A percentile compares a stretch with the other conserved stretches of the same genome.
Conservation (phyloP, 148 eudicot genomes). For the Mesembryanthemum crystallinum region DNA sequence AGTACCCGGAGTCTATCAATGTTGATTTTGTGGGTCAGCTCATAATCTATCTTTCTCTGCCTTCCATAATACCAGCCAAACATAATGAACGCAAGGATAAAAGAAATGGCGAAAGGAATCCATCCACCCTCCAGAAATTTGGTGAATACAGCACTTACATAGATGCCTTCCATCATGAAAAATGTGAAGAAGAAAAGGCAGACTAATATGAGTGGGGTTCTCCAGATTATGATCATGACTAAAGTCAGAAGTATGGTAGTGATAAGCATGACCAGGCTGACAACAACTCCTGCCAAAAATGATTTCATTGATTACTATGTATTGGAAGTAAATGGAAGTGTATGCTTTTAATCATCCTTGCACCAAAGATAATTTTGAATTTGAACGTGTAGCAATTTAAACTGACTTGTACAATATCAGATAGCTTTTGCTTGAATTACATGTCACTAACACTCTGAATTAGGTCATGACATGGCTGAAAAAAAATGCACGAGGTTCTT, state of each 20-base stretch:
- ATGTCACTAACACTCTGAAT: too few species aligned
- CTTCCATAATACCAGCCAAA: slow-evolving; percentile 67
- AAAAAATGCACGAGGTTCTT: not conserved
- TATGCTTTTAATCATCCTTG: not conserved
- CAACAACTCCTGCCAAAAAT: slow-evolving; percentile 61
- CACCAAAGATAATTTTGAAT: too few species aligned
- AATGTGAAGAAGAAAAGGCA: slow-evolving; percentile 46
- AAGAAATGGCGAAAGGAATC: slow-evolving; percentile 71
- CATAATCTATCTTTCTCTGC: slow-evolving; percentile 49
- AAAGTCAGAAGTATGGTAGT: slow-evolving; percentile 57
- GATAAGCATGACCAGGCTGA: slow-evolving; percentile 67
- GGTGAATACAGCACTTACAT: slow-evolving; percentile 55
- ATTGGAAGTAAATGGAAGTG: not conserved
- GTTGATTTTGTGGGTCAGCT: slow-evolving; percentile 51
- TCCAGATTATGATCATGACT: slow-evolving; percentile 71
- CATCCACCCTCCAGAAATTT: slow-evolving; percentile 71
- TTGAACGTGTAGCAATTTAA: too few species aligned
- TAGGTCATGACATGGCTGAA: not conserved
- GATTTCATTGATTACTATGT: not conserved
- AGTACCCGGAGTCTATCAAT: slow-evolving; percentile 38
- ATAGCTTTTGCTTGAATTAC: too few species aligned
- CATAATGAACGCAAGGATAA: slow-evolving; percentile 56
- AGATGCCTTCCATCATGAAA: slow-evolving; percentile 48
- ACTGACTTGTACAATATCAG: too few species aligned
- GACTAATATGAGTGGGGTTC: slow-evolving; percentile 40